These are phyloP conservation scores for Galium porrigens DNA, from an alignment of 305 asterid genomes.

Conservation along the genomic window DNA sequence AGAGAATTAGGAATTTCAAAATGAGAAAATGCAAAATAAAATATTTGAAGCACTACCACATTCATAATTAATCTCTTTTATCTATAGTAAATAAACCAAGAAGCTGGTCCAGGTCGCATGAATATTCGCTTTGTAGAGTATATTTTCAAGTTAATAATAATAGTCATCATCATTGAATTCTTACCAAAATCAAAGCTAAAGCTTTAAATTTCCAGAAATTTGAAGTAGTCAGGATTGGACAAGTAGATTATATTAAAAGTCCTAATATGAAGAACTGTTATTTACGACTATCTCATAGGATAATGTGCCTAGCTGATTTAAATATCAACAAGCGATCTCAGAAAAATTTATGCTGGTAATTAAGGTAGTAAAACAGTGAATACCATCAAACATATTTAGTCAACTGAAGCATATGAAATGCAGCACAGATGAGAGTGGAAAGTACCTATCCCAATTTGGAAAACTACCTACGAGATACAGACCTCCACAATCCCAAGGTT, in stretches of 20 bases:
- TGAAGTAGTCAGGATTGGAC: neutral
- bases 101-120: too few relatives aligned
- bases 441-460: constrained; percentile 94
- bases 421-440: constrained; percentile 13
- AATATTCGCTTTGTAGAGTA: neutral
- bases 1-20: neutral
- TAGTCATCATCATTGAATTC: too few relatives aligned
- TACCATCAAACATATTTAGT: constrained; percentile 2
- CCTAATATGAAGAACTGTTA: neutral
- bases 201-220: neutral
- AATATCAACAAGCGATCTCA: neutral
- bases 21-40: neutral
- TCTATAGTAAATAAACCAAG: neutral
- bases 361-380: neutral
- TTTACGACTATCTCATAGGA: neutral
- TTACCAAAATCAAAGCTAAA: neutral
- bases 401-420: neutral
- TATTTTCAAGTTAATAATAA: neutral
- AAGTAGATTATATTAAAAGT: neutral
- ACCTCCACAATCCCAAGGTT: constrained; percentile 99
- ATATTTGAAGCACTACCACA: neutral
- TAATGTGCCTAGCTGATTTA: neutral
- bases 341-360: neutral
- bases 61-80: neutral
- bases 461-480: constrained; percentile 87